These are phyloP conservation scores for Penicillium brevicompactum DNA, from an alignment of 2,329 filamentous ascomycete genomes.

Conservation along the genomic window DNA sequence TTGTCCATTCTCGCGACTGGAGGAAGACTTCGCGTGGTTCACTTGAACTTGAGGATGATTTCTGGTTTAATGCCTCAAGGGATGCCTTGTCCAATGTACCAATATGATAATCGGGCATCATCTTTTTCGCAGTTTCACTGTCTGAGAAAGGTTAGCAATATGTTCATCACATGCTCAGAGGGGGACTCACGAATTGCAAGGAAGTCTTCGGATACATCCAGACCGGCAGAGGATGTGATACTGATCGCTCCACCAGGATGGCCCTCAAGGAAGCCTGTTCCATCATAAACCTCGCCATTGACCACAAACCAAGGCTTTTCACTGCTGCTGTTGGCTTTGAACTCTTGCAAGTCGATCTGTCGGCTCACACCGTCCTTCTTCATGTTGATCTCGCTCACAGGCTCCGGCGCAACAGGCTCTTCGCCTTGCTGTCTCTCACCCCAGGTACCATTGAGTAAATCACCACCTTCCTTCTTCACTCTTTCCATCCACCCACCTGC, in stretches of 20 bases:
- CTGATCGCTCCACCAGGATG: slow-evolving; percentile 87
- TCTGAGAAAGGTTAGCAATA: slow-evolving; percentile 57
- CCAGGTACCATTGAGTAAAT: slow-evolving; percentile 81
- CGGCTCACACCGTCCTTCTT: slow-evolving; percentile 67
- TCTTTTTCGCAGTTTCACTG: slow-evolving; percentile 85
- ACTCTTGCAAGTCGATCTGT: slow-evolving; percentile 69
- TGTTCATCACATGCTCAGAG: not conserved
- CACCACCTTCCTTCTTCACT: slow-evolving; percentile 78
- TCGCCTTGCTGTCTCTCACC: slow-evolving; percentile 67
- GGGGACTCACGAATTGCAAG: slow-evolving; percentile 77
- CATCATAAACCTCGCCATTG: slow-evolving; percentile 86
- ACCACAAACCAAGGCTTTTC: slow-evolving; percentile 83
- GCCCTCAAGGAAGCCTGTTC: slow-evolving; percentile 74
- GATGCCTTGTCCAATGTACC: slow-evolving; percentile 70
- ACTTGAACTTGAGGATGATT: slow-evolving; percentile 44
- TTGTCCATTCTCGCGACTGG: slow-evolving; percentile 71
- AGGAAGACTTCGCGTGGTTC: slow-evolving; percentile 66
- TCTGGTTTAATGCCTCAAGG: slow-evolving; percentile 55
- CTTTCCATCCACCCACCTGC: slow-evolving; percentile 92
- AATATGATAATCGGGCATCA: slow-evolving; percentile 86
- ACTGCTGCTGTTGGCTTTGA: slow-evolving; percentile 67
- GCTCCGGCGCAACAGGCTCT: slow-evolving; percentile 47
- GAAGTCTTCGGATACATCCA: slow-evolving; percentile 86
- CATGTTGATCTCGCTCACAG: slow-evolving; percentile 73
- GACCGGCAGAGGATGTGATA: slow-evolving; percentile 78